Percentiles rank a stretch among this genome's conserved stretches.
Evolutionary conservation across 352 stramenopile genomes (phyloP).

Genomic region (Pythium apleroticum): DNA sequence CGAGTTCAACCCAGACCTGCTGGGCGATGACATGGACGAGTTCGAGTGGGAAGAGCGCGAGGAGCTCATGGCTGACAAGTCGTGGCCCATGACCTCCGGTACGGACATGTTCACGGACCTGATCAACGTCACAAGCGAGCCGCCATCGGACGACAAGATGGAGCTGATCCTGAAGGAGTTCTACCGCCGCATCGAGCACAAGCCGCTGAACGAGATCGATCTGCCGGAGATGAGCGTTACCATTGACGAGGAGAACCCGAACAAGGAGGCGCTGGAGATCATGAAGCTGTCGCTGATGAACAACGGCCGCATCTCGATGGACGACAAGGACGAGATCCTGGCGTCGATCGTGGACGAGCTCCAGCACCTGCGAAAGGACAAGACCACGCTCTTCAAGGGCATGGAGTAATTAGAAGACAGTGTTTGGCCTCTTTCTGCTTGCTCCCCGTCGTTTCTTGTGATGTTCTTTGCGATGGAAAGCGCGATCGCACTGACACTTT

Average conservation of each 20-base stretch:
- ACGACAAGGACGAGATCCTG: conserved; percentile 89
- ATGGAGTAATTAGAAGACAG: conserved; percentile 42
- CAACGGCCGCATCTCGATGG: conserved; percentile 86
- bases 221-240: conserved; percentile 73
- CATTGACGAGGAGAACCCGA: conserved; percentile 63
- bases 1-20: conserved; percentile 76
- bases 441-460: not conserved
- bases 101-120: conserved; percentile 81
- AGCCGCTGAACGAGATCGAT: conserved; percentile 65
- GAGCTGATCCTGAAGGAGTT: conserved; percentile 68
- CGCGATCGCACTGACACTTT: not conserved
- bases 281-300: conserved; percentile 90
- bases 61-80: conserved; percentile 88
- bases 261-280: conserved; percentile 82
- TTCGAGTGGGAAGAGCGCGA: conserved; percentile 75
- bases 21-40: conserved; percentile 51
- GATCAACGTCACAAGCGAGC: conserved; percentile 69
- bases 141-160: conserved; percentile 58
- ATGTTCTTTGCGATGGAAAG: not conserved
- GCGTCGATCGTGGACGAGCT: conserved; percentile 80
- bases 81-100: conserved; percentile 76
- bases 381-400: conserved; percentile 82
- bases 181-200: conserved; percentile 78
- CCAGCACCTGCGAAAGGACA: conserved; percentile 79
- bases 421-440: not conserved